Percentiles rank a stretch among this genome's conserved stretches.
Evolutionary conservation across 805 yeast genomes (phyloP).

Genomic region (Blastobotrys americana): DNA sequence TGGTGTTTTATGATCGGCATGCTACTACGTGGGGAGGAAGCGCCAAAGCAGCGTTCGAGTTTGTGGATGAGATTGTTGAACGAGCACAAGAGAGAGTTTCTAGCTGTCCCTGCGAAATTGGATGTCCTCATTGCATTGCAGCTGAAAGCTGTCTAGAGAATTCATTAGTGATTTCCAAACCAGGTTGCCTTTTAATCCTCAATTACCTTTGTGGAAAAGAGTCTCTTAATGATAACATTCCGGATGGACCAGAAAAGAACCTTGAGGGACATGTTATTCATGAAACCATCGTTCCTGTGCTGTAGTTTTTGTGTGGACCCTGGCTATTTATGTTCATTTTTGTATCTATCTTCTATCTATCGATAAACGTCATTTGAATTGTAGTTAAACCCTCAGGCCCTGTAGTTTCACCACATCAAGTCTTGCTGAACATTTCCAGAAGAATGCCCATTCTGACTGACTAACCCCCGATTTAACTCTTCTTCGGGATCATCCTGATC

Average conservation of each 20-base stretch:
- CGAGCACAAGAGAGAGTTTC: slow-evolving; percentile 51
- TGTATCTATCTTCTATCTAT: too few relatives aligned
- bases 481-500: slow-evolving; percentile 6
- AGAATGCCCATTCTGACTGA: slow-evolving; percentile 15
- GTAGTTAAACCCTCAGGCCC: too few relatives aligned
- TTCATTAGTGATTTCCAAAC: slow-evolving; percentile 76
- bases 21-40: slow-evolving; percentile 88
- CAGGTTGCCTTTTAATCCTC: slow-evolving; percentile 69
- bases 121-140: slow-evolving; percentile 84
- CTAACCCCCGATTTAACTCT: slow-evolving; percentile 3
- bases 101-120: slow-evolving; percentile 54
- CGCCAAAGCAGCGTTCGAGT: slow-evolving; percentile 63
- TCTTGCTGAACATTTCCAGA: slow-evolving; percentile 10
- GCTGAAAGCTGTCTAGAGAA: slow-evolving; percentile 74
- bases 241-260: slow-evolving; percentile 32
- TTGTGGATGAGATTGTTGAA: slow-evolving; percentile 54
- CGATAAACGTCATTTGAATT: too few relatives aligned
- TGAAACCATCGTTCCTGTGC: slow-evolving; percentile 13
- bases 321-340: too few relatives aligned
- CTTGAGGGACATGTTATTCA: slow-evolving; percentile 11
- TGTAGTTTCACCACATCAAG: slow-evolving; percentile 12
- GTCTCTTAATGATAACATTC: slow-evolving; percentile 38
- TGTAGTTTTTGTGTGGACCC: too few relatives aligned
- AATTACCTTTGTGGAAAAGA: slow-evolving; percentile 52
- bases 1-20: slow-evolving; percentile 74